Evolutionary conservation across 352 stramenopile species (phyloP).

Genomic region (Pythium grandisporangium): DNA sequence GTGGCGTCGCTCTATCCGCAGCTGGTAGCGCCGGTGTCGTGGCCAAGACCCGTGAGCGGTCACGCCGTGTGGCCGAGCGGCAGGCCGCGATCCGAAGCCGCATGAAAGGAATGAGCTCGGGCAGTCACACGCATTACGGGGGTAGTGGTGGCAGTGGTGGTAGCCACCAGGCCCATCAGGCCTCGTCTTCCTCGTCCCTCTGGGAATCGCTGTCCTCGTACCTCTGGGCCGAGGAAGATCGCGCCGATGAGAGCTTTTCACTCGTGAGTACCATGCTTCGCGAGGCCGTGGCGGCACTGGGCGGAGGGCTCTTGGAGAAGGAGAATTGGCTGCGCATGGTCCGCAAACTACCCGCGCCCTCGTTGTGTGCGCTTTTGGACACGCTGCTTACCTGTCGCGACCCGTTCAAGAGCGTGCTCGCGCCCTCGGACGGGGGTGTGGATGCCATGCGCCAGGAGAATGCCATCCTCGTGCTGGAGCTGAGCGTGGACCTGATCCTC

Average conservation of each 20-base stretch:
- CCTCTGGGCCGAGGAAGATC: slow-evolving; percentile 78
- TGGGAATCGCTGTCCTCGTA: slow-evolving; percentile 82
- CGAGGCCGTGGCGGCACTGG: slow-evolving; percentile 62
- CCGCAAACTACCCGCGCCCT: slow-evolving; percentile 58
- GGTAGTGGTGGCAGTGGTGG: slow-evolving; percentile 18
- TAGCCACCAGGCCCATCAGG: slow-evolving; percentile 4
- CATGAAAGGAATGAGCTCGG: slow-evolving; percentile 73
- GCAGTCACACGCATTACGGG: slow-evolving; percentile 31
- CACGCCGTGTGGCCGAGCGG: slow-evolving; percentile 64
- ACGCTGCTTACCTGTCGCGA: slow-evolving; percentile 68
- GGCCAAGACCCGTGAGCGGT: slow-evolving; percentile 70
- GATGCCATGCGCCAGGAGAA: slow-evolving; percentile 87
- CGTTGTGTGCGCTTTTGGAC: slow-evolving; percentile 55
- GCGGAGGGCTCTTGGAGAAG: slow-evolving; percentile 70
- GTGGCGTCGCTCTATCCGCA: too few species aligned
- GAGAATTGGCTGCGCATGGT: slow-evolving; percentile 83
- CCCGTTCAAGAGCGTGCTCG: slow-evolving; percentile 70
- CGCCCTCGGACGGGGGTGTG: slow-evolving; percentile 21
- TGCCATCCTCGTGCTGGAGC: slow-evolving; percentile 78
- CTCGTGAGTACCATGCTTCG: slow-evolving; percentile 71
- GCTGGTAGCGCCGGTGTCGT: slow-evolving; percentile 40
- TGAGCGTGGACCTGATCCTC: slow-evolving; percentile 78
- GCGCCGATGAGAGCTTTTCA: slow-evolving; percentile 69
- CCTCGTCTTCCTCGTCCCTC: slow-evolving; percentile 31
- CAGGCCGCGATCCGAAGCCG: slow-evolving; percentile 74